These are phyloP conservation scores for Cercis canadensis DNA, from an alignment of 306 rosid genomes.

Conservation along the genomic window DNA sequence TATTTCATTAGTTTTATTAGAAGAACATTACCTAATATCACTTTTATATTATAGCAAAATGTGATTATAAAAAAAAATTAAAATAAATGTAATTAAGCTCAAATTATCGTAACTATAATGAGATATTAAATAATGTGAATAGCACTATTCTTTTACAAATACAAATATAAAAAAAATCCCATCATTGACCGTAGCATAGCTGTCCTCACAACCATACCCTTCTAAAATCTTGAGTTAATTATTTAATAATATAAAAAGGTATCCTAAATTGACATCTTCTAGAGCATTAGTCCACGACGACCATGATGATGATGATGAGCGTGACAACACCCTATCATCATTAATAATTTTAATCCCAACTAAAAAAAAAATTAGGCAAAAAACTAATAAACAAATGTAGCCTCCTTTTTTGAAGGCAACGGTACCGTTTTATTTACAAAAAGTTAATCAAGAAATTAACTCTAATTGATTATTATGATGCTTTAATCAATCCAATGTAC, in stretches of 20 bases:
- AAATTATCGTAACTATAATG: too few relatives aligned
- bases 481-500: constrained; percentile 28
- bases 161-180: background rate
- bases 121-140: too few relatives aligned
- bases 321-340: constrained; percentile 88
- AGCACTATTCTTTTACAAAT: constrained; percentile 13
- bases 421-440: constrained; percentile 43
- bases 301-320: constrained; percentile 66
- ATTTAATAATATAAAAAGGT: too few relatives aligned
- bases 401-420: constrained; percentile 5
- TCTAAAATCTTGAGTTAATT: too few relatives aligned
- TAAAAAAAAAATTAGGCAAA: background rate
- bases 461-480: constrained; percentile 23
- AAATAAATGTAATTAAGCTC: too few relatives aligned
- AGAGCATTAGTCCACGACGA: constrained; percentile 44
- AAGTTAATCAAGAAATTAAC: constrained; percentile 9
- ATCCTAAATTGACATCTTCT: constrained; percentile 46
- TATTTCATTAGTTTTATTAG: too few relatives aligned
- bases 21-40: too few relatives aligned
- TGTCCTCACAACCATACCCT: too few relatives aligned
- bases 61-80: too few relatives aligned
- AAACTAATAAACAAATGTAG: background rate
- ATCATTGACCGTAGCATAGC: constrained; percentile 16
- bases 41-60: too few relatives aligned
- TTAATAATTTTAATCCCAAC: constrained; percentile 33